Conservation (phyloP, 129 eudicot genomes). For the Oenanthe sinensis region DNA sequence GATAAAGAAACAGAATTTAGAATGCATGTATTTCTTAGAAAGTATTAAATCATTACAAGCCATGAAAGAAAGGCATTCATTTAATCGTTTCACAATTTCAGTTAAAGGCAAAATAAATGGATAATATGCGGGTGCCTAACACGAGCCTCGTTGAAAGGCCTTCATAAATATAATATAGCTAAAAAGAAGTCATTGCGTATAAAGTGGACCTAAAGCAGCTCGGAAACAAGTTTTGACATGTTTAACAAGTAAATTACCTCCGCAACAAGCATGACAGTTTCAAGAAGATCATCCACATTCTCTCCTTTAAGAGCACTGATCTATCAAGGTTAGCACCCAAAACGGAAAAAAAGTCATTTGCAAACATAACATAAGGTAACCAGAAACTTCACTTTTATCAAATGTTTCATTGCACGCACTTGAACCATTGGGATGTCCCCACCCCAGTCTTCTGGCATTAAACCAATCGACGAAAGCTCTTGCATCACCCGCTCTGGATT, state of each 20-base stretch:
- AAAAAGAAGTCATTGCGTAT: not conserved
- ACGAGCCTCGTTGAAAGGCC: not conserved
- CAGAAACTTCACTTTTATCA: not conserved
- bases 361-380: not conserved
- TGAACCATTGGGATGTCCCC: conserved; percentile 95
- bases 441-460: conserved; percentile 98
- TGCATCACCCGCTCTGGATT: conserved; percentile 83
- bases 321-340: conserved; percentile 28
- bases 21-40: not conserved
- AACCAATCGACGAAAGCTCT: conserved; percentile 80
- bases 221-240: not conserved
- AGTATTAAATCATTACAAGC: not conserved
- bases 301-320: conserved; percentile 93
- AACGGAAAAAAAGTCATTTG: not conserved
- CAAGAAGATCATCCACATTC: conserved; percentile 82
- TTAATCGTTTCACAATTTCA: not conserved
- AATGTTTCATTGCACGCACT: conserved; percentile 32
- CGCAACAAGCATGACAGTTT: conserved; percentile 91
- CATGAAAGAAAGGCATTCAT: not conserved
- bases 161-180: no score
- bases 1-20: not conserved
- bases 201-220: not conserved
- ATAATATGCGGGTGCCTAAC: not conserved
- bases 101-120: not conserved
- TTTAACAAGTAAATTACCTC: conserved; percentile 48